phyloP scores from a whole-genome alignment of 345 rosid genomes.

The Boechera retrofracta region DNA sequence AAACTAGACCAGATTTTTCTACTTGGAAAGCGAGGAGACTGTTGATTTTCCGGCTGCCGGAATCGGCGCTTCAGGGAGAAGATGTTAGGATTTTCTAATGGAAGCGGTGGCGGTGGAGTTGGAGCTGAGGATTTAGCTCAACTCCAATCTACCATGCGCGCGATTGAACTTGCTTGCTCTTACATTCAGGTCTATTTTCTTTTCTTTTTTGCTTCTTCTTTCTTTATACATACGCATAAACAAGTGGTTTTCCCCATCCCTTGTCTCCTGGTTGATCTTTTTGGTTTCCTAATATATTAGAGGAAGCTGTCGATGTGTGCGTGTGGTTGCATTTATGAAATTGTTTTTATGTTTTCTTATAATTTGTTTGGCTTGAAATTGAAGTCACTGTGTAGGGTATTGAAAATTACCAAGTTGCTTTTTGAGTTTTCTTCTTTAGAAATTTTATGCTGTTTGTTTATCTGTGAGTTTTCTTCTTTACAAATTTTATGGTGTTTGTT shows the following conservation, averaged over 20 bases:
- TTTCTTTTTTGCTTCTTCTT: constrained; percentile 8
- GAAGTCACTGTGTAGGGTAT: constrained; percentile 27
- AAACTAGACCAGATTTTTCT: background rate
- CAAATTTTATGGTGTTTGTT: constrained; percentile 2
- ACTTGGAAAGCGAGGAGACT: constrained; percentile 20
- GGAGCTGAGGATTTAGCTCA: constrained; percentile 61
- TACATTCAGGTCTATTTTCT: constrained; percentile 68
- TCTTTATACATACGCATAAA: constrained; percentile 26
- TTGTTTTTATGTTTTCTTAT: constrained; percentile 10
- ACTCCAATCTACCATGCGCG: constrained; percentile 85
- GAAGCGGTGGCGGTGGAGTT: constrained; percentile 44
- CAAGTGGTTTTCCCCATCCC: background rate
- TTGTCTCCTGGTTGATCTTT: constrained; percentile 6
- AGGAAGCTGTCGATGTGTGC: constrained; percentile 20
- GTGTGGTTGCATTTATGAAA: constrained; percentile 38
- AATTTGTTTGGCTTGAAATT: constrained; percentile 30
- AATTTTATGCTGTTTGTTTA: constrained; percentile 16
- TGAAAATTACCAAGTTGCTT: constrained; percentile 24
- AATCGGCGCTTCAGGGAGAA: constrained; percentile 22
- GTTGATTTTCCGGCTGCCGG: constrained; percentile 30
- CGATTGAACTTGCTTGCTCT: constrained; percentile 94
- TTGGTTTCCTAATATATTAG: constrained; percentile 27
- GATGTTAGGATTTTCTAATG: constrained; percentile 63
- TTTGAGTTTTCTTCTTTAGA: constrained; percentile 12
- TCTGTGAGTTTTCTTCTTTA: background rate